Percentiles rank a stretch among this genome's conserved stretches.
Conservation (phyloP, 139 green algal genomes). For the Coccomyxa sp. region DNA sequence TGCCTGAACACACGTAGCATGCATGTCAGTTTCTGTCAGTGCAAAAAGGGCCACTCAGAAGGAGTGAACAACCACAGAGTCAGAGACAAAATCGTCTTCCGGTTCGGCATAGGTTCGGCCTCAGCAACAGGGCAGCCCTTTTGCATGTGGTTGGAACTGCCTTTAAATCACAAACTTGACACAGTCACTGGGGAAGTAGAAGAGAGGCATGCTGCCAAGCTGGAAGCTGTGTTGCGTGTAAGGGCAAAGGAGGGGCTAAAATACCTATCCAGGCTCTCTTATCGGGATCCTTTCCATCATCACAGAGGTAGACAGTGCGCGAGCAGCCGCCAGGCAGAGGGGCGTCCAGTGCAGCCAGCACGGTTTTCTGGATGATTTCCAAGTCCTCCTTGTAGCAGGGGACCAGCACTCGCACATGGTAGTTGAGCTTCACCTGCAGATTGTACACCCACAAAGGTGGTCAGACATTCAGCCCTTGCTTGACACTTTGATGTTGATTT, state of each 20-base stretch:
- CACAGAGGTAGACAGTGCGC: constrained; percentile 54
- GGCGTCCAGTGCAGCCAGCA: constrained; percentile 41
- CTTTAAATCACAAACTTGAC: too few species aligned
- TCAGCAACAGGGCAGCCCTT: too few species aligned
- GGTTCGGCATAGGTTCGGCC: too few species aligned
- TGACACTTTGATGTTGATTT: background rate
- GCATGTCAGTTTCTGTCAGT: too few species aligned
- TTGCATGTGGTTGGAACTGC: too few species aligned
- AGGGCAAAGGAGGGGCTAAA: too few species aligned
- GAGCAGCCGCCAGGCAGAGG: constrained; percentile 35
- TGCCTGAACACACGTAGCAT: background rate
- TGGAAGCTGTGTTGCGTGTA: background rate
- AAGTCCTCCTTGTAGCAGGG: constrained; percentile 61
- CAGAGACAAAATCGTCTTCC: too few species aligned
- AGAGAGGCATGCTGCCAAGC: constrained; percentile 6
- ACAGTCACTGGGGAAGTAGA: too few species aligned
- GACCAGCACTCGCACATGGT: constrained; percentile 55
- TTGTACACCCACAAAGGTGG: background rate
- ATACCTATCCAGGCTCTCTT: constrained; percentile 34
- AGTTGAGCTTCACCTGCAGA: constrained; percentile 23
- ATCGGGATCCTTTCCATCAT: constrained; percentile 41
- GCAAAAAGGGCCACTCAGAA: too few species aligned
- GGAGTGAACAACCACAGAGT: too few species aligned
- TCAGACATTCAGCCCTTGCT: background rate
- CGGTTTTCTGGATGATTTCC: constrained; percentile 47